phyloP scores from a whole-genome alignment of 2,329 filamentous ascomycete genomes.

The Fusarium domesticum region DNA sequence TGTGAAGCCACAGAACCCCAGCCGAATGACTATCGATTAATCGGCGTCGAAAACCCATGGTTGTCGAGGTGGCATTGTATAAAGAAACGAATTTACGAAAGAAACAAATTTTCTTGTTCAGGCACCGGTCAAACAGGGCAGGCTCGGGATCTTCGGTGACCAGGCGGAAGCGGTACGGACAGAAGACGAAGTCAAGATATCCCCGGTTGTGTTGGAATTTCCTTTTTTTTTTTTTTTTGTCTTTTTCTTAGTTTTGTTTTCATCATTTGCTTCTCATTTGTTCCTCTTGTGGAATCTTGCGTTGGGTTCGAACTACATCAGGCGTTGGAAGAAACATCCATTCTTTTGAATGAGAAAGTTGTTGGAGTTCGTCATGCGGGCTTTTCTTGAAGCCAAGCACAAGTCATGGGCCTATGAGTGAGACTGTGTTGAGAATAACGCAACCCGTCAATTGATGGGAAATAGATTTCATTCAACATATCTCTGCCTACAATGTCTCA shows the following conservation, averaged over 20 bases:
- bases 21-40: slow-evolving; percentile 62
- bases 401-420: too few relatives aligned
- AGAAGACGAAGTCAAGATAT: slow-evolving; percentile 31
- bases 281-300: slow-evolving; percentile 3
- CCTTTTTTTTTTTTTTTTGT: slow-evolving; percentile 19
- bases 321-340: slow-evolving; percentile 26
- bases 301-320: slow-evolving; percentile 22
- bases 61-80: slow-evolving; percentile 24
- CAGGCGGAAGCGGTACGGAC: slow-evolving; percentile 26
- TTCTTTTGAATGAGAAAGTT: slow-evolving; percentile 18
- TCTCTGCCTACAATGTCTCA: too few relatives aligned
- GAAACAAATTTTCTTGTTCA: slow-evolving; percentile 23
- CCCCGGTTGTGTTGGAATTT: slow-evolving; percentile 24
- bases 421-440: too few relatives aligned
- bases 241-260: slow-evolving; percentile 17
- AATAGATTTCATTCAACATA: too few relatives aligned
- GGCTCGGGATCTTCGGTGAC: slow-evolving; percentile 28
- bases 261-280: slow-evolving; percentile 1
- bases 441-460: too few relatives aligned
- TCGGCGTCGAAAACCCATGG: slow-evolving; percentile 9
- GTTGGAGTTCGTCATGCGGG: slow-evolving; percentile 17
- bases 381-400: slow-evolving; percentile 7
- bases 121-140: slow-evolving; percentile 31
- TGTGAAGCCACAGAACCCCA: slow-evolving; percentile 53
- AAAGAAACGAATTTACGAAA: slow-evolving; percentile 39